Evolutionary conservation across 805 yeast species (phyloP), one percentile per base, ranked within the genome.

Genomic region (Candida easanensis): DNA sequence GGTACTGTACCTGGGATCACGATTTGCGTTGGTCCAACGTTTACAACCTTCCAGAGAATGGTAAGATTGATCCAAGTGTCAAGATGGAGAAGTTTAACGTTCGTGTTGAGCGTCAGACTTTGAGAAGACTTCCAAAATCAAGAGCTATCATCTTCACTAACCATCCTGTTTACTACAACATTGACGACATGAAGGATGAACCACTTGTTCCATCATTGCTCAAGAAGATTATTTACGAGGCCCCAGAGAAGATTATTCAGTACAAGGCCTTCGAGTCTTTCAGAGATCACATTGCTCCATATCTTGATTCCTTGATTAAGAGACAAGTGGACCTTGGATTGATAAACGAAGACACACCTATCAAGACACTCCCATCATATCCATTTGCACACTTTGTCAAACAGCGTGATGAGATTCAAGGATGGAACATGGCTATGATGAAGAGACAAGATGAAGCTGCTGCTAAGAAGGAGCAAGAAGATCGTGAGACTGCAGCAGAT

Each of bases 111-210:
- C 73, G 88, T 52, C 90, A 83, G 60, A 80, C 89, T 1, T 65
- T 83, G 44, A 69, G 88, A 57, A 70, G 83, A 55, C 68, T 83
- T 41, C 89, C 90, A 30, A 79, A 71, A 57, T 64, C 84, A 0
- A 54, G 69, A 36, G 88, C 88, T 3, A 78, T 83, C 46, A 78
- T 83, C 38, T 83, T 83, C 68, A 80, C 88, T 21, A 83, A 83
- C 57, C 90, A 83, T 58, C 90, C 89, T 4, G 70, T 82, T n/a
- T 84, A 82, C 57, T 85, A 85, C 61, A 76, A 84, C 2, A 78
- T 85, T 33, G 90, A 84, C 31, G 91, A 86, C 56, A 79, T 85
- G 78, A 84, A 85, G 48, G 89, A 85, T 55, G 88, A 84, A 57
- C 91, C 95, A 3, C 61, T 82, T 54, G 77, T 85, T 20, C 88